Evolutionary conservation across 75 land plant genomes (phyloP).

Genomic region (Adiantum capillusveneris): DNA sequence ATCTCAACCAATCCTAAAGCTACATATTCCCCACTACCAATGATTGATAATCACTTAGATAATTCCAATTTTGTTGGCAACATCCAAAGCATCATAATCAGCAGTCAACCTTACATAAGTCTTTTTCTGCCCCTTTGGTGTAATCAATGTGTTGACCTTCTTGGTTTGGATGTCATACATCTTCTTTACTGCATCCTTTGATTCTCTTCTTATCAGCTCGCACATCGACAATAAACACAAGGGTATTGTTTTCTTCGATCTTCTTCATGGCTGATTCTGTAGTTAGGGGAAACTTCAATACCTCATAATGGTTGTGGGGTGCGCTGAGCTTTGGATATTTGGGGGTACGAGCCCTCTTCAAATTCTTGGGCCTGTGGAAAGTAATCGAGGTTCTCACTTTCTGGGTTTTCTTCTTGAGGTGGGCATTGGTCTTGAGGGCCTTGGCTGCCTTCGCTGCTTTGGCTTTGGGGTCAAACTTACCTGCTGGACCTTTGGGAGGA

Average conservation of each 20-base stretch:
- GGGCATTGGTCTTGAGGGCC: conserved; percentile 33
- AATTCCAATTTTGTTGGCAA: too few relatives aligned
- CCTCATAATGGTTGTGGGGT: conserved; percentile 61
- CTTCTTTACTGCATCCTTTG: conserved; percentile 60
- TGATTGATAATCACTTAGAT: too few relatives aligned
- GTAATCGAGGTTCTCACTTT: conserved; percentile 51
- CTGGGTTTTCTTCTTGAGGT: conserved; percentile 25
- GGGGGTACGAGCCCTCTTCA: conserved; percentile 29
- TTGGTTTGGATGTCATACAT: conserved; percentile 60
- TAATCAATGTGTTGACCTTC: conserved; percentile 60
- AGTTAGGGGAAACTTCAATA: conserved; percentile 52
- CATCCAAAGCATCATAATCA: too few relatives aligned
- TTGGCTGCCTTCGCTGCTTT: conserved; percentile 52
- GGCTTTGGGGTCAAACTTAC: conserved; percentile 25
- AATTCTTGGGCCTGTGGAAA: conserved; percentile 47
- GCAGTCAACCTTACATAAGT: too few relatives aligned
- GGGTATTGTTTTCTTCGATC: conserved; percentile 69
- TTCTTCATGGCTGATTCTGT: conserved; percentile 82
- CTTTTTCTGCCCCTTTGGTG: too few relatives aligned
- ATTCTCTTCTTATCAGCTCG: conserved; percentile 69
- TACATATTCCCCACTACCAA: too few relatives aligned
- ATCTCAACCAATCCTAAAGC: too few relatives aligned
- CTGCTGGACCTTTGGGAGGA: conserved; percentile 7
- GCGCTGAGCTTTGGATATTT: conserved; percentile 50
- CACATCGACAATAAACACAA: conserved; percentile 65